Conservation (phyloP, 148 eudicot genomes). For the Rhododendron ferrugineum region DNA sequence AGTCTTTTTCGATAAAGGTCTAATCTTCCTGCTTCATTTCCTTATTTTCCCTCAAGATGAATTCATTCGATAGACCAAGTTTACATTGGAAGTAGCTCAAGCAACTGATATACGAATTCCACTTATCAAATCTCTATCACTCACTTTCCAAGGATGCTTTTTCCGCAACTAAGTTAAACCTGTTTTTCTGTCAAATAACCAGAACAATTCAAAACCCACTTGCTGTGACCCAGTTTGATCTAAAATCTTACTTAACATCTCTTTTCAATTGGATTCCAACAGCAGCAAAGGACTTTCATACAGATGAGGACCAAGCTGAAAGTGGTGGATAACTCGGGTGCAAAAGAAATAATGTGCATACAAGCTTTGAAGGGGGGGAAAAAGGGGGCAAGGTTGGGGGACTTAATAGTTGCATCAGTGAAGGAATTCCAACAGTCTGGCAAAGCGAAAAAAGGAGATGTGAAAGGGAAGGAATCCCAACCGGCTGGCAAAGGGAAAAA, state of each 20-base stretch:
- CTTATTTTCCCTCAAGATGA: neutral
- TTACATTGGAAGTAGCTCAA: neutral
- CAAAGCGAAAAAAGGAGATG: conserved; percentile 31
- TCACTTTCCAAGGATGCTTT: neutral
- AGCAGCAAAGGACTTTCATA: conserved; percentile 76
- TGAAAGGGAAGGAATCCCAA: conserved; percentile 60
- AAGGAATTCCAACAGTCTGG: conserved; percentile 79
- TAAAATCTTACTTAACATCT: neutral
- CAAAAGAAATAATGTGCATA: conserved; percentile 77
- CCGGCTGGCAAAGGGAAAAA: conserved; percentile 69
- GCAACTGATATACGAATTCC: neutral
- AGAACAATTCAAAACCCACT: neutral
- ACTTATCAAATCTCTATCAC: neutral
- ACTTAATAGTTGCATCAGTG: conserved; percentile 74
- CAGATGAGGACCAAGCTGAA: conserved; percentile 84
- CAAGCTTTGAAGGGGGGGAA: conserved; percentile 72
- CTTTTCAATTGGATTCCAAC: conserved; percentile 9
- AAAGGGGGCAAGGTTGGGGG: conserved; percentile 69
- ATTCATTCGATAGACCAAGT: neutral
- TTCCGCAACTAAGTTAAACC: neutral
- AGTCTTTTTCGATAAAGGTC: neutral
- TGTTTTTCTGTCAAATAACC: neutral
- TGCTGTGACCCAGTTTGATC: neutral
- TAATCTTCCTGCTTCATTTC: neutral
- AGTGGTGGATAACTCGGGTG: conserved; percentile 94